phyloP scores from a whole-genome alignment of 768 basidiomycete species.

The Fomitopsis serialis region DNA sequence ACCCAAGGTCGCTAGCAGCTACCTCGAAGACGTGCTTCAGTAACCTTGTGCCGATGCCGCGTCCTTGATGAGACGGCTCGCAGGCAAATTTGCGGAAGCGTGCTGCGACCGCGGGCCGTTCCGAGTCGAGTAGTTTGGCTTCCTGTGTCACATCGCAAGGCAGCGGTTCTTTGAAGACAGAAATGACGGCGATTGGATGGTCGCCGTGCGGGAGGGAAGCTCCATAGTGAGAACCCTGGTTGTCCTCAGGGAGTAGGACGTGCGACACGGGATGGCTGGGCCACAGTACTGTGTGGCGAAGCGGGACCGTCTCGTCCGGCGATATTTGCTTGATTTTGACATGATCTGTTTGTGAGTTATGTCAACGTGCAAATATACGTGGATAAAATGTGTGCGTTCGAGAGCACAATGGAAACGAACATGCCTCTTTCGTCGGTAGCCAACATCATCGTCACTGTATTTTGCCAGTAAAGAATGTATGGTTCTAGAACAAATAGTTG shows the following conservation, averaged over 20 bases:
- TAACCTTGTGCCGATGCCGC: slow-evolving; percentile 47
- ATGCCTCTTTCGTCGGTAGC: too few relatives aligned
- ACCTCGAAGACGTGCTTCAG: slow-evolving; percentile 35
- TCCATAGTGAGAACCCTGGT: slow-evolving; percentile 46
- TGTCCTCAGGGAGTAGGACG: slow-evolving; percentile 48
- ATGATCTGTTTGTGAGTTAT: too few relatives aligned
- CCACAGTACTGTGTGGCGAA: slow-evolving; percentile 58
- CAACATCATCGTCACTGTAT: too few relatives aligned
- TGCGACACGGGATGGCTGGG: slow-evolving; percentile 42
- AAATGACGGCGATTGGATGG: slow-evolving; percentile 47
- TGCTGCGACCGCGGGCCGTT: slow-evolving; percentile 22
- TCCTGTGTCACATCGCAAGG: too few relatives aligned
- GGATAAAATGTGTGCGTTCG: too few relatives aligned
- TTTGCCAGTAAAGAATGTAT: too few relatives aligned
- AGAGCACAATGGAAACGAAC: too few relatives aligned
- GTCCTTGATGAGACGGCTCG: slow-evolving; percentile 42
- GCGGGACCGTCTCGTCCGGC: slow-evolving; percentile 38
- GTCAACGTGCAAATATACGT: too few relatives aligned
- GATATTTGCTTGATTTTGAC: slow-evolving; percentile 27
- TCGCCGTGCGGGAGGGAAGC: slow-evolving; percentile 37
- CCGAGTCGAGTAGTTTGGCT: slow-evolving; percentile 29
- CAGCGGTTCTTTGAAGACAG: slow-evolving; percentile 44
- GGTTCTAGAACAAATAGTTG: too few relatives aligned
- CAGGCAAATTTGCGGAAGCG: slow-evolving; percentile 64
- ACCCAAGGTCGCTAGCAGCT: slow-evolving; percentile 35